Evolutionary conservation across 148 eudicot species (phyloP).

Genomic region (Rhododendron henanense): DNA sequence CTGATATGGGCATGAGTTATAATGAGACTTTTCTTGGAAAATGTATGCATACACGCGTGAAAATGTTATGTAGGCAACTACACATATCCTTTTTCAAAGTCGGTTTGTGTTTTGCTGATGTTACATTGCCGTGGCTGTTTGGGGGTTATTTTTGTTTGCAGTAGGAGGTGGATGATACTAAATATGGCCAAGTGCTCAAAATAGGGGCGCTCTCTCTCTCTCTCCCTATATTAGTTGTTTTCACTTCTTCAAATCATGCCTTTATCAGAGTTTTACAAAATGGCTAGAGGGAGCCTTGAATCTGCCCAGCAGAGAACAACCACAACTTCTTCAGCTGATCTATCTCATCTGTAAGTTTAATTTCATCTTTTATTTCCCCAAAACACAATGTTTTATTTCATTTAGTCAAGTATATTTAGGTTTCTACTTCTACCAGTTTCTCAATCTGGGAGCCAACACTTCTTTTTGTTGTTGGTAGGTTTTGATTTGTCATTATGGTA

Average conservation of each 20-base stretch:
- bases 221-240: neutral
- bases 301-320: constrained; percentile 43
- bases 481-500: neutral
- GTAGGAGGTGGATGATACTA: constrained; percentile 18
- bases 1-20: constrained; percentile 57
- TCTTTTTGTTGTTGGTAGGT: neutral
- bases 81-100: neutral
- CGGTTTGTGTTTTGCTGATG: constrained; percentile 14
- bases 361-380: neutral
- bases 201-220: constrained; percentile 2
- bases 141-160: constrained; percentile 6
- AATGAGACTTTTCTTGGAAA: constrained; percentile 9
- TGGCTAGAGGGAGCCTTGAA: constrained; percentile 53
- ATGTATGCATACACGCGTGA: constrained; percentile 9
- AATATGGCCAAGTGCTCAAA: constrained; percentile 19
- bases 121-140: neutral
- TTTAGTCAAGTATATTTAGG: neutral
- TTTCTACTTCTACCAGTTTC: neutral
- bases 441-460: neutral
- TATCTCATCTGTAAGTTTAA: constrained; percentile 51
- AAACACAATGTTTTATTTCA: neutral
- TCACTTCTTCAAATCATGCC: constrained; percentile 47
- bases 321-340: constrained; percentile 33
- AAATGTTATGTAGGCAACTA: neutral
- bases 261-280: constrained; percentile 63